Evolutionary conservation across 2,329 filamentous ascomycete species (phyloP).

Genomic region (Fusarium marasasianum): DNA sequence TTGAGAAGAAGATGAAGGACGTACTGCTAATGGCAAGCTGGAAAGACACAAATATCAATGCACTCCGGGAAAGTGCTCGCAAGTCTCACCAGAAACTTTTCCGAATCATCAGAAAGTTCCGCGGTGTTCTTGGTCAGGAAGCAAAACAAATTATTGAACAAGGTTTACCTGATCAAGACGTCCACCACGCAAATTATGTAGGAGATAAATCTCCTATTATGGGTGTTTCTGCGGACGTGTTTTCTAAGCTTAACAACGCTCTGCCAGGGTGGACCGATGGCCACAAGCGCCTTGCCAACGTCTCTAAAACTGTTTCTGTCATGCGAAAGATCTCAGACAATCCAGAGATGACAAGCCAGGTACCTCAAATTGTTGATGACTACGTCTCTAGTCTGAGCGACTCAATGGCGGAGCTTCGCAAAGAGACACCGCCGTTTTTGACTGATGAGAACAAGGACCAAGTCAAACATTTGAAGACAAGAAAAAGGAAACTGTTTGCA

Average conservation of each 20-base stretch:
- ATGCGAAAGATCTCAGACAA: conserved; percentile 73
- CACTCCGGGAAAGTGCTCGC: conserved; percentile 86
- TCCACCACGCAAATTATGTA: conserved; percentile 16
- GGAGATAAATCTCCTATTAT: neutral
- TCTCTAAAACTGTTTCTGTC: conserved; percentile 73
- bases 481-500: conserved; percentile 89
- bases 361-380: conserved; percentile 67
- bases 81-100: conserved; percentile 93
- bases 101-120: conserved; percentile 89
- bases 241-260: conserved; percentile 34
- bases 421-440: conserved; percentile 81
- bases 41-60: conserved; percentile 97
- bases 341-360: conserved; percentile 62
- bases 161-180: conserved; percentile 64
- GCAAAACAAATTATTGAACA: conserved; percentile 71
- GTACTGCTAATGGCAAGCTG: conserved; percentile 94
- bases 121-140: conserved; percentile 78
- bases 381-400: conserved; percentile 76
- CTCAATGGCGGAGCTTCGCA: conserved; percentile 77
- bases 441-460: conserved; percentile 86
- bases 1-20: conserved; percentile 95
- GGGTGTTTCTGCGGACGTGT: conserved; percentile 23
- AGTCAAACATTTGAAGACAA: conserved; percentile 88
- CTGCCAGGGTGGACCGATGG: conserved; percentile 53
- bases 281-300: conserved; percentile 76